Conservation (phyloP, 495 filamentous ascomycete species). For the Podospora didyma region DNA sequence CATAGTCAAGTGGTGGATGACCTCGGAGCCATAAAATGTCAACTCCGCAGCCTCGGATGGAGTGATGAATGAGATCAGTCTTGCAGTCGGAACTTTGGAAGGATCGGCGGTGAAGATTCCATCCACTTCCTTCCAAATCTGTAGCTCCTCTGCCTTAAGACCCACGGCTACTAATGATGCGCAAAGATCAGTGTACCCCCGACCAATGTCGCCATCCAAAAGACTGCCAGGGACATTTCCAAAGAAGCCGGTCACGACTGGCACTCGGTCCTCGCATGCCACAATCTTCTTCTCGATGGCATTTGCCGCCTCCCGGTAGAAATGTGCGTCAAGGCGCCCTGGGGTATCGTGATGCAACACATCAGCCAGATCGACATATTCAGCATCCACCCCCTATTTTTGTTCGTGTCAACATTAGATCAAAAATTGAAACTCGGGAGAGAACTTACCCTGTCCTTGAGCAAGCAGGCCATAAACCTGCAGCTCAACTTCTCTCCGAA, state of each 20-base stretch:
- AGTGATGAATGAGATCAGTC: constrained; percentile 71
- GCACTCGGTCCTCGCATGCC: constrained; percentile 65
- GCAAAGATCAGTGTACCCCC: constrained; percentile 88
- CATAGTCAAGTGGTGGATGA: constrained; percentile 98
- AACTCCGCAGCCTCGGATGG: constrained; percentile 86
- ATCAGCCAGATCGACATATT: constrained; percentile 83
- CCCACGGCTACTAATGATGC: constrained; percentile 80
- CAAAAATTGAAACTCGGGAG: neutral
- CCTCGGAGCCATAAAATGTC: constrained; percentile 90
- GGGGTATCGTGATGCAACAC: constrained; percentile 59
- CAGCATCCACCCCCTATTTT: constrained; percentile 63
- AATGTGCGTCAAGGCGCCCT: constrained; percentile 66
- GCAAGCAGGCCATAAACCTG: constrained; percentile 74
- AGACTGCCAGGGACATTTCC: constrained; percentile 79
- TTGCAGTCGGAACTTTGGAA: constrained; percentile 79
- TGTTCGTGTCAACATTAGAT: neutral
- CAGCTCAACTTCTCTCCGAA: constrained; percentile 93
- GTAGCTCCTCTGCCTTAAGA: constrained; percentile 70
- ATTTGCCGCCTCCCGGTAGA: constrained; percentile 69
- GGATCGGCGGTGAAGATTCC: constrained; percentile 90
- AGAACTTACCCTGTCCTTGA: constrained; percentile 55
- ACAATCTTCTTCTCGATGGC: constrained; percentile 63
- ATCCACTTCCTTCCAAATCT: constrained; percentile 93
- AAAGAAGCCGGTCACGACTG: constrained; percentile 83
- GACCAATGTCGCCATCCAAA: constrained; percentile 70